Conservation (phyloP, 1,284 basidiomycete genomes). For the Ustanciosporium gigantosporum region DNA sequence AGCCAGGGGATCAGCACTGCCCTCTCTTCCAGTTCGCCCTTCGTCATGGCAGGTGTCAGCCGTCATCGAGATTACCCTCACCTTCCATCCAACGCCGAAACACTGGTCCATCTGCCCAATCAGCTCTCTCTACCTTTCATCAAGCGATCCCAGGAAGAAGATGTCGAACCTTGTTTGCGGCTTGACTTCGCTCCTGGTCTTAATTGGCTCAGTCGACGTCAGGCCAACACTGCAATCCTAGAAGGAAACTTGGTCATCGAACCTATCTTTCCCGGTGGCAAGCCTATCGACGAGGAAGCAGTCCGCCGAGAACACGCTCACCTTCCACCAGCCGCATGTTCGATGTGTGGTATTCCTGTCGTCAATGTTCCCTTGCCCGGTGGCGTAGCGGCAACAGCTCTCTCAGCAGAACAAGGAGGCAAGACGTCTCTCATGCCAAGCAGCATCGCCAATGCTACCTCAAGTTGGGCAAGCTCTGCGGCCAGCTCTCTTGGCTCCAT, state of each 20-base stretch:
- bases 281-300: slow-evolving; percentile 41
- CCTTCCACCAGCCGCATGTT: slow-evolving; percentile 51
- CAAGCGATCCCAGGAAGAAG: slow-evolving; percentile 78
- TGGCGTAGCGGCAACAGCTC: slow-evolving; percentile 20
- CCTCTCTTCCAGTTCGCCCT: slow-evolving; percentile 21
- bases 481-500: slow-evolving; percentile 35
- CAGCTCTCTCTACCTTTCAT: slow-evolving; percentile 76
- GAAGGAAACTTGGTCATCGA: slow-evolving; percentile 86
- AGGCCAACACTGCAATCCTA: slow-evolving; percentile 83
- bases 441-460: slow-evolving; percentile 35
- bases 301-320: slow-evolving; percentile 45
- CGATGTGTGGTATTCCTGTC: slow-evolving; percentile 52
- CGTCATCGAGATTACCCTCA: slow-evolving; percentile 69
- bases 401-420: slow-evolving; percentile 26
- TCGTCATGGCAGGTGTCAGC: slow-evolving; percentile 65
- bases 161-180: slow-evolving; percentile 89
- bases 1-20: slow-evolving; percentile 27
- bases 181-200: slow-evolving; percentile 91
- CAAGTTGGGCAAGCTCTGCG: slow-evolving; percentile 40
- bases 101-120: slow-evolving; percentile 54
- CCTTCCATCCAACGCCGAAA: slow-evolving; percentile 62
- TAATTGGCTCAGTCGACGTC: slow-evolving; percentile 86
- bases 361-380: slow-evolving; percentile 53
- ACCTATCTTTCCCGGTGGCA: slow-evolving; percentile 69
- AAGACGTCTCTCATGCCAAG: slow-evolving; percentile 27